These are phyloP conservation scores for Taphrina pruni DNA, from an alignment of 1,139 yeast genomes.

Conservation along the genomic window DNA sequence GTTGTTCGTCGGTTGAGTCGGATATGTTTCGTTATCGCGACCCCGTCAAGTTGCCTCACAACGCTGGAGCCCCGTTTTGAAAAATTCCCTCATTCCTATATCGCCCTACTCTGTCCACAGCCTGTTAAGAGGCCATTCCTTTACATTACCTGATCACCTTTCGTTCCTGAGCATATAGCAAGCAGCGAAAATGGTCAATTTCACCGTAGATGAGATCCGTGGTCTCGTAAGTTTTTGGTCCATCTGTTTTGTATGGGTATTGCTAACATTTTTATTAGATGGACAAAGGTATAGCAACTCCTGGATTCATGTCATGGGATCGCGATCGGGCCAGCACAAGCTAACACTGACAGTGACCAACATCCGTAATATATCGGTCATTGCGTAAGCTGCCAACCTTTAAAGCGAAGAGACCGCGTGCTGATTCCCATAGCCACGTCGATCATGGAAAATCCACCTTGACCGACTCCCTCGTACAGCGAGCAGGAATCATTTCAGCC, in stretches of 20 bases:
- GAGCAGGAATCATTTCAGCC: slow-evolving; percentile 99
- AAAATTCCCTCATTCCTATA: slow-evolving; percentile 11
- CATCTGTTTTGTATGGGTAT: neutral
- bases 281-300: slow-evolving; percentile 17
- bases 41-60: slow-evolving; percentile 4
- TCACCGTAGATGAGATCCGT: slow-evolving; percentile 83
- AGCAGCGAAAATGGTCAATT: slow-evolving; percentile 41
- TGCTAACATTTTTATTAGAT: slow-evolving; percentile 13
- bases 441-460: slow-evolving; percentile 99
- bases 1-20: neutral
- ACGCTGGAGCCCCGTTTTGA: slow-evolving; percentile 16
- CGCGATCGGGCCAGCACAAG: too few relatives aligned
- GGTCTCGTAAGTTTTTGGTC: slow-evolving; percentile 68
- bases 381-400: slow-evolving; percentile 59
- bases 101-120: slow-evolving; percentile 10
- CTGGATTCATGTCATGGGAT: neutral
- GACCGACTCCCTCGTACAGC: slow-evolving; percentile 98
- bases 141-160: slow-evolving; percentile 11
- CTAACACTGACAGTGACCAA: slow-evolving; percentile 71
- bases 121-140: neutral
- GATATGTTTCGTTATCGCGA: neutral
- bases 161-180: slow-evolving; percentile 24
- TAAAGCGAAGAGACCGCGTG: neutral
- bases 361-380: slow-evolving; percentile 99
- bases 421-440: slow-evolving; percentile 64